Base-by-base conservation (phyloP, 345 rosid genomes). In the Anastatica hierochuntica region DNA sequence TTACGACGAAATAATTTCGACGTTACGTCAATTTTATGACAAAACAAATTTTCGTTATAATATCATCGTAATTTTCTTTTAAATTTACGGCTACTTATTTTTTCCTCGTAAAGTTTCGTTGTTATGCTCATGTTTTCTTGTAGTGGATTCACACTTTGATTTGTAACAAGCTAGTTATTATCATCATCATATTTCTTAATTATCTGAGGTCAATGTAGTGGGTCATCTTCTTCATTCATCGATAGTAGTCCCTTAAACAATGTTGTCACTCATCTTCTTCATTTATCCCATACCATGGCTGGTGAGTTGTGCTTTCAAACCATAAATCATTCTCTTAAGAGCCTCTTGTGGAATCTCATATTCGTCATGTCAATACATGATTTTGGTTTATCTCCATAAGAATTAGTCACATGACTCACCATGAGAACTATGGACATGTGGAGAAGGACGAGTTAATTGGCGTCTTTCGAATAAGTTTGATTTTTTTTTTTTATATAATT, bases 361-460 rank as follows among this genome's bases (percentile, higher is more conserved):
- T 29, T 60, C 10, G 30, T 57, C 35, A 41, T 45, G 41, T 53
- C 27, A 58, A 34, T 8, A 20, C 26, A 27, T 36, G 59, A 39
- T 29, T 62, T 50, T 51, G 53, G 27, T 62, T 43, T 43, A 23
- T 16, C 13, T 58, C 30, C 62, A 89, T 95, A 95, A 83, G 97
- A 76, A 86, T 90, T 48, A 90, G 97, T 62, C 97, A 90, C 67
- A 83, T 88, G 74, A 86, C 94, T 62, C 97, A 90, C 49, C 97
- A 90, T 61, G 94, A 86, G 63, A 90, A 90, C 67, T 95, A 90
- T 58, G 95, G 97, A 36, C 90, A 90, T 47, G 94, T 86, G 29
- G 97, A 90, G 65, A 90, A 90, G 14, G 97, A 90, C 2, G 97
- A 90, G 67, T 90, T 95, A n/a, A n/a, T 8, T 90, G 97, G 95